Evolutionary conservation across 2,329 filamentous ascomycete genomes (phyloP).

Genomic region (Fusarium verticillioides): DNA sequence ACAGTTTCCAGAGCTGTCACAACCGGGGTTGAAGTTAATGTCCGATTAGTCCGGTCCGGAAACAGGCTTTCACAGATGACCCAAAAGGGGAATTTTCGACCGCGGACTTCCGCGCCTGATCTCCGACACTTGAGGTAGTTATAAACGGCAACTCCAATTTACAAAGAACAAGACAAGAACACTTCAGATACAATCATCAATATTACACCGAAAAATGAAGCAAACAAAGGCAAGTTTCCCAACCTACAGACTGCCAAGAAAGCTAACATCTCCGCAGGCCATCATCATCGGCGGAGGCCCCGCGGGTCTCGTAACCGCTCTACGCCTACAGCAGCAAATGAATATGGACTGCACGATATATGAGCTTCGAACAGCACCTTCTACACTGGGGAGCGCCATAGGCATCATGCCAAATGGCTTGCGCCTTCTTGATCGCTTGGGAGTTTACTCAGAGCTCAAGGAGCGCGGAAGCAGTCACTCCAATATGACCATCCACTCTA

Average conservation of each 20-base stretch:
- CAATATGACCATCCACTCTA: not conserved
- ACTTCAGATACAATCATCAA: not conserved
- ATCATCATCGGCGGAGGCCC: slow-evolving; percentile 2
- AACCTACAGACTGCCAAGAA: not conserved
- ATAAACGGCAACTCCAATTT: not conserved
- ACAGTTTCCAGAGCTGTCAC: not conserved
- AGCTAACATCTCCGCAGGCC: not conserved
- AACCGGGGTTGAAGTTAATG: not conserved
- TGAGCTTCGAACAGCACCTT: not conserved
- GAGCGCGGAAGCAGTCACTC: not conserved
- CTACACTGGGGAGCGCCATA: not conserved
- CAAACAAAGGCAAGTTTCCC: not conserved
- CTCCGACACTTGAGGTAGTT: not conserved
- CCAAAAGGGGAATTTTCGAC: not conserved
- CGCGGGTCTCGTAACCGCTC: not conserved
- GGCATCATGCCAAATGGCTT: slow-evolving; percentile 2
- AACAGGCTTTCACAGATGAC: not conserved
- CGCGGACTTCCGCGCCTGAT: not conserved
- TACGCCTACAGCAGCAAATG: not conserved
- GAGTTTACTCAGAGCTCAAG: not conserved
- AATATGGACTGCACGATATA: not conserved
- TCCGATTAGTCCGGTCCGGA: not conserved
- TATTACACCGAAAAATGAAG: not conserved
- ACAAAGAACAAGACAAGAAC: not conserved
- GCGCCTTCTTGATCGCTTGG: not conserved